These are phyloP conservation scores for Pistacia atlantica DNA, from an alignment of 345 rosid species.

Conservation along the genomic window DNA sequence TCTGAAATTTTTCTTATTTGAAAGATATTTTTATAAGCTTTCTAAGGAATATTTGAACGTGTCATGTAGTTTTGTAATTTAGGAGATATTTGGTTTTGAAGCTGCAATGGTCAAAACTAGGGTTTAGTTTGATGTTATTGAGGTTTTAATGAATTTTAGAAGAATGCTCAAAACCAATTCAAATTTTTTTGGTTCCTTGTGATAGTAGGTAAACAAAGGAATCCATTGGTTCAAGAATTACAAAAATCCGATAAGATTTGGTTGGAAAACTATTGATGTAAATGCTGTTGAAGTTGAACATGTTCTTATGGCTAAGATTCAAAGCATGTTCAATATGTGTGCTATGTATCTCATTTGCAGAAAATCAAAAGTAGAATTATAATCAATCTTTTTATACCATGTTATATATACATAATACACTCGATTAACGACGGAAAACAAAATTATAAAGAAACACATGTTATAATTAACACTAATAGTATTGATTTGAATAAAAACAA, in stretches of 20 bases:
- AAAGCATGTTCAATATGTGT: neutral
- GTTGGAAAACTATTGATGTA: neutral
- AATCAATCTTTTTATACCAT: neutral
- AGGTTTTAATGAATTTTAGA: conserved; percentile 21
- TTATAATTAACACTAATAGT: neutral
- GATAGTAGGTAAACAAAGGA: conserved; percentile 33
- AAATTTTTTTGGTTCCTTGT: neutral
- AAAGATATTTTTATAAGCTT: conserved; percentile 52
- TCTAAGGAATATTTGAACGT: conserved; percentile 23
- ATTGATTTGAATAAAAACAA: neutral
- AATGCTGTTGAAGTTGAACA: conserved; percentile 38
- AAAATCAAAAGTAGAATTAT: neutral
- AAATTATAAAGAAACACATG: neutral
- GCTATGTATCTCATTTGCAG: neutral
- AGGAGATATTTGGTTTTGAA: conserved; percentile 39
- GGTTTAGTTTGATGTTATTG: conserved; percentile 58
- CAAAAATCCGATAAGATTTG: conserved; percentile 29
- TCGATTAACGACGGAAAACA: neutral
- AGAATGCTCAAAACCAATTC: conserved; percentile 24
- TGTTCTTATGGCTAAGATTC: neutral
- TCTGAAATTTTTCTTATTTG: conserved; percentile 18
- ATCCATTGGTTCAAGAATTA: conserved; percentile 22
- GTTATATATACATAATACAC: neutral
- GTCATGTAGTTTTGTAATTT: neutral
- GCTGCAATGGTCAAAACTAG: conserved; percentile 52